A percentile compares a stretch with the other conserved stretches of the same genome.
These are phyloP conservation scores for Syzygium grande DNA, from an alignment of 345 rosid species.

Conservation along the genomic window DNA sequence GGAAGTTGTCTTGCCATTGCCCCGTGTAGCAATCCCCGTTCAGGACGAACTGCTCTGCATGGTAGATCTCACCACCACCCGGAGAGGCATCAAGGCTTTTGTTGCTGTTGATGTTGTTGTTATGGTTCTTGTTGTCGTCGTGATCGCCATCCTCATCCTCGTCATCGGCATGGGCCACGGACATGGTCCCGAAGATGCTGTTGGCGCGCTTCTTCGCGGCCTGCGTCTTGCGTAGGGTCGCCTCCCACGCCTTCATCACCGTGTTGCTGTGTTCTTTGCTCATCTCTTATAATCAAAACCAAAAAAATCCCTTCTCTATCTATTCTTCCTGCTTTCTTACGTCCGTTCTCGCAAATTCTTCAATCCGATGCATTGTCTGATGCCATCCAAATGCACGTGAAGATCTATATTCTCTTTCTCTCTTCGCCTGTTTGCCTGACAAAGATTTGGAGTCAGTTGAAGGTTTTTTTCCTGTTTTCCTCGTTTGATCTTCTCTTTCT, in stretches of 20 bases:
- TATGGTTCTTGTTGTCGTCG: neutral
- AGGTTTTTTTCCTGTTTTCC: slow-evolving; percentile 3
- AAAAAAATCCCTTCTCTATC: neutral
- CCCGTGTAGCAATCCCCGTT: slow-evolving; percentile 90
- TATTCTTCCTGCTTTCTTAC: neutral
- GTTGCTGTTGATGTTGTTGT: neutral
- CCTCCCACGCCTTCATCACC: slow-evolving; percentile 88
- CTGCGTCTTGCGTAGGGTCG: slow-evolving; percentile 76
- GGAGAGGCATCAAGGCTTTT: neutral
- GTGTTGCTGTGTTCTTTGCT: neutral
- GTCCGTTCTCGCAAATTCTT: neutral
- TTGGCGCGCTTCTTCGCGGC: slow-evolving; percentile 88
- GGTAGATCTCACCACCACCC: slow-evolving; percentile 34
- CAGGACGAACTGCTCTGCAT: slow-evolving; percentile 61
- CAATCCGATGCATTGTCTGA: neutral
- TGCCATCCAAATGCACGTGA: neutral
- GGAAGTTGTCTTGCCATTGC: slow-evolving; percentile 77
- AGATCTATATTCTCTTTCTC: neutral
- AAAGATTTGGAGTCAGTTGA: neutral
- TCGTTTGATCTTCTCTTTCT: neutral
- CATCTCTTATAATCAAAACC: neutral
- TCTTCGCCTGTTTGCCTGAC: neutral
- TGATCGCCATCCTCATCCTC: slow-evolving; percentile 21
- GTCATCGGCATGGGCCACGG: slow-evolving; percentile 40
- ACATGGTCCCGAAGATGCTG: slow-evolving; percentile 66